Conservation (phyloP, 2,329 filamentous ascomycete genomes). For the Cladosporium sp. region DNA sequence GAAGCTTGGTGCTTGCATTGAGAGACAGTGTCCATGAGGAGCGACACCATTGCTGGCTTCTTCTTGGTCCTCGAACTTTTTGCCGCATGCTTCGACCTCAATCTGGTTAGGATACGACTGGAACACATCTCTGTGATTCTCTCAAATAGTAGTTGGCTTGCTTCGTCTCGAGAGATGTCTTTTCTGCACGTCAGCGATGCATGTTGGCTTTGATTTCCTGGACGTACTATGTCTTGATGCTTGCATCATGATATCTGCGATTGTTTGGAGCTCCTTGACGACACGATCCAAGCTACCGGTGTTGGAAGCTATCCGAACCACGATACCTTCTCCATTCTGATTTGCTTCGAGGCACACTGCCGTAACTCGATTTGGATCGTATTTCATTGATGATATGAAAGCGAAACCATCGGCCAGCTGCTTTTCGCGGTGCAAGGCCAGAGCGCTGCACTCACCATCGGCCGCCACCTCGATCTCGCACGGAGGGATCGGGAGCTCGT, state of each 20-base stretch:
- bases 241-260: constrained; percentile 11
- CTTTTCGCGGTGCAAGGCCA: constrained; percentile 2
- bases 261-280: not conserved
- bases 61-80: not conserved
- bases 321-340: not conserved
- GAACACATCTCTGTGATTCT: not conserved
- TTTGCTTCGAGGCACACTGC: constrained; percentile 4
- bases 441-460: not conserved
- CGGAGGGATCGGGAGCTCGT: not conserved
- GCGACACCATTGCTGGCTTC: not conserved
- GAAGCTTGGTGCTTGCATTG: not conserved
- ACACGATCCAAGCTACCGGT: not conserved
- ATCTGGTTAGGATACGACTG: not conserved
- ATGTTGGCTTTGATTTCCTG: not conserved
- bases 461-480: not conserved
- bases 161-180: constrained; percentile 1
- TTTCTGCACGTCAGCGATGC: not conserved
- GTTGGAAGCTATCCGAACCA: constrained; percentile 1
- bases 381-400: constrained; percentile 10
- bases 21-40: constrained; percentile 1
- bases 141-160: not conserved
- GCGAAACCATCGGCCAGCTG: constrained; percentile 4
- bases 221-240: constrained; percentile 1
- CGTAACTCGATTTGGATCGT: constrained; percentile 7
- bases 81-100: constrained; percentile 10